These are phyloP conservation scores for Cucumis hystrix DNA, from an alignment of 306 rosid genomes.

Conservation along the genomic window DNA sequence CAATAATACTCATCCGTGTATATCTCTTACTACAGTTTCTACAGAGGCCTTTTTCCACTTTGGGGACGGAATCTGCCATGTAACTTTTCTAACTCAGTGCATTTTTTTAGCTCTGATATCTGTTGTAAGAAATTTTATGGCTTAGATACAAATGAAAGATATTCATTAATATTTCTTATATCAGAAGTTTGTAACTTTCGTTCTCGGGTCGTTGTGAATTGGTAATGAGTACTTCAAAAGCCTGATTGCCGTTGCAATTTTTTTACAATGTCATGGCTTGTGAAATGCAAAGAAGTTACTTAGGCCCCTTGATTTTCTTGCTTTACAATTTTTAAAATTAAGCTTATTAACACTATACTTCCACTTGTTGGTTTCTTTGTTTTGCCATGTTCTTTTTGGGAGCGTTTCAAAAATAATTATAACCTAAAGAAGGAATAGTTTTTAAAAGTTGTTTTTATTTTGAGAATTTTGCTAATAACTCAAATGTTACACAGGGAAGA, in stretches of 20 bases:
- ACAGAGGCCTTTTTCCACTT: conserved; percentile 48
- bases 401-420: too few species aligned
- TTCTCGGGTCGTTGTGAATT: background rate
- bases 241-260: background rate
- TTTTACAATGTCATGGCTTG: background rate
- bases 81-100: conserved; percentile 21
- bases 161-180: background rate
- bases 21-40: conserved; percentile 33
- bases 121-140: background rate
- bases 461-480: too few species aligned
- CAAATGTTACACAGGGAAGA: too few species aligned
- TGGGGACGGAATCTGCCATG: conserved; percentile 84
- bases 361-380: too few species aligned
- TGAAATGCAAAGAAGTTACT: background rate
- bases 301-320: too few species aligned
- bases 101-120: background rate
- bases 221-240: background rate
- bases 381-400: too few species aligned
- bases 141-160: background rate
- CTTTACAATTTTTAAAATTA: too few species aligned
- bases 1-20: background rate
- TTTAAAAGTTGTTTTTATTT: too few species aligned
- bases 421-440: too few species aligned
- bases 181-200: background rate
- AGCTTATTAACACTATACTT: too few species aligned